These are phyloP conservation scores for Leishmania tropica DNA, from an alignment of 208 protist genomes.

Conservation along the genomic window DNA sequence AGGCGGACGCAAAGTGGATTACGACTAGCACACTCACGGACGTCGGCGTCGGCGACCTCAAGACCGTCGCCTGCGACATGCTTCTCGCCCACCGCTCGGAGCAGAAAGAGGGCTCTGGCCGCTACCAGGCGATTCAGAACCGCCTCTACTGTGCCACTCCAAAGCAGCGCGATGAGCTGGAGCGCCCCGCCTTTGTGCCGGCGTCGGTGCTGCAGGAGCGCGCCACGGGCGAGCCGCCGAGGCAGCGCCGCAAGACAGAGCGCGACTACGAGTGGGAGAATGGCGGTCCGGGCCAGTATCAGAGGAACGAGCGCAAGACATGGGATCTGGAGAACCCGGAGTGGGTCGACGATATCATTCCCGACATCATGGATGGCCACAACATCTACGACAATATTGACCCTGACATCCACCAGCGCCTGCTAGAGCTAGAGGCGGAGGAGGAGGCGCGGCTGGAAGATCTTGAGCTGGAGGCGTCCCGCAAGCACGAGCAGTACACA, in stretches of 20 bases:
- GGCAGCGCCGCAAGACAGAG: conserved; percentile 82
- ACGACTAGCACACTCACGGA: conserved; percentile 96
- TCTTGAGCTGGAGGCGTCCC: conserved; percentile 94
- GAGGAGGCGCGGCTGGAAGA: conserved; percentile 92
- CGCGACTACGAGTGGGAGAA: conserved; percentile 93
- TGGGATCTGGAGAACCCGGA: conserved; percentile 94
- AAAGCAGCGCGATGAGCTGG: conserved; percentile 88
- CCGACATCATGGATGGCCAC: conserved; percentile 99
- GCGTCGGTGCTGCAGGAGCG: conserved; percentile 63
- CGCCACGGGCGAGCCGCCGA: conserved; percentile 33
- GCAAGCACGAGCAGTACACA: conserved; percentile 53
- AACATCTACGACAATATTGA: conserved; percentile 99
- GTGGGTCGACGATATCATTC: conserved; percentile 98
- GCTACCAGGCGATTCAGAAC: conserved; percentile 92
- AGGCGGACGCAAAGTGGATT: conserved; percentile 88
- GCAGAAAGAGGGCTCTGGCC: conserved; percentile 93
- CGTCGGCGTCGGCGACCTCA: conserved; percentile 92
- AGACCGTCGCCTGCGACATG: conserved; percentile 94
- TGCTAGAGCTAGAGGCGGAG: conserved; percentile 93
- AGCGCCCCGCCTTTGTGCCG: conserved; percentile 81
- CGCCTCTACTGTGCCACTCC: conserved; percentile 92
- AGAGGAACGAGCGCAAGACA: conserved; percentile 86
- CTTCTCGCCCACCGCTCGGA: conserved; percentile 95
- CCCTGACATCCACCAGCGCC: conserved; percentile 97
- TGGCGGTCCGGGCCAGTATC: conserved; percentile 94